These are phyloP conservation scores for Chaetothyriales sp. DNA, from an alignment of 2,329 filamentous ascomycete genomes.

Conservation along the genomic window DNA sequence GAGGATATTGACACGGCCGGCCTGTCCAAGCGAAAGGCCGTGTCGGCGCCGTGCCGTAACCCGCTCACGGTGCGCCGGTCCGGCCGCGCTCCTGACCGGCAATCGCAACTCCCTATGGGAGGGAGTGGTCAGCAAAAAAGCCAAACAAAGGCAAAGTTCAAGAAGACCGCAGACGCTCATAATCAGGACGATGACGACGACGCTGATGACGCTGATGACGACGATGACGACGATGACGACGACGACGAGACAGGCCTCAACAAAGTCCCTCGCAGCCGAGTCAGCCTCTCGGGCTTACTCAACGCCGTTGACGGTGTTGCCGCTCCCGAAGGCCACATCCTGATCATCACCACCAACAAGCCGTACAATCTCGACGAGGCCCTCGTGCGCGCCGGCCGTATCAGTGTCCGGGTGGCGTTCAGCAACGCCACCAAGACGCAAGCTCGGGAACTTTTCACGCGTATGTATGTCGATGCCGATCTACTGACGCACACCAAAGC, in stretches of 20 bases:
- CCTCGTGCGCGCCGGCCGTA: conserved; percentile 58
- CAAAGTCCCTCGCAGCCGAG: conserved; percentile 22
- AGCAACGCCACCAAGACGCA: conserved; percentile 18
- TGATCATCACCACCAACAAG: conserved; percentile 73
- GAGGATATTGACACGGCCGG: conserved; percentile 59
- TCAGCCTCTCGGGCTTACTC: conserved; percentile 64
- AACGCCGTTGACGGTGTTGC: conserved; percentile 76
- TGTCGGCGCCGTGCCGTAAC: conserved; percentile 2
- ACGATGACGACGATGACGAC: conserved; percentile 6
- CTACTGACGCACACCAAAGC: not conserved
- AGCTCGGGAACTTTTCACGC: conserved; percentile 20
- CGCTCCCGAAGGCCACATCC: conserved; percentile 61
- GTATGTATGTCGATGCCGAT: conserved; percentile 20
- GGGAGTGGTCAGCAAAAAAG: not conserved
- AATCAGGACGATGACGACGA: not conserved
- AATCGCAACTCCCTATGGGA: not conserved
- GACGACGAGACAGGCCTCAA: conserved; percentile 6
- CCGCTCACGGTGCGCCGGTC: not conserved
- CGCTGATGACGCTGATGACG: too few relatives aligned
- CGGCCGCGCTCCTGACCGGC: not conserved
- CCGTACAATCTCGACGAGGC: conserved; percentile 60
- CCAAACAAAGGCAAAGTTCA: conserved; percentile 1
- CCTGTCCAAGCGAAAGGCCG: conserved; percentile 24
- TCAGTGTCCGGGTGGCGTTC: conserved; percentile 58
- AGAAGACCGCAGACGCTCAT: not conserved